Conservation (phyloP, 169 alveolate genomes). For the Perkinsus marinus region DNA sequence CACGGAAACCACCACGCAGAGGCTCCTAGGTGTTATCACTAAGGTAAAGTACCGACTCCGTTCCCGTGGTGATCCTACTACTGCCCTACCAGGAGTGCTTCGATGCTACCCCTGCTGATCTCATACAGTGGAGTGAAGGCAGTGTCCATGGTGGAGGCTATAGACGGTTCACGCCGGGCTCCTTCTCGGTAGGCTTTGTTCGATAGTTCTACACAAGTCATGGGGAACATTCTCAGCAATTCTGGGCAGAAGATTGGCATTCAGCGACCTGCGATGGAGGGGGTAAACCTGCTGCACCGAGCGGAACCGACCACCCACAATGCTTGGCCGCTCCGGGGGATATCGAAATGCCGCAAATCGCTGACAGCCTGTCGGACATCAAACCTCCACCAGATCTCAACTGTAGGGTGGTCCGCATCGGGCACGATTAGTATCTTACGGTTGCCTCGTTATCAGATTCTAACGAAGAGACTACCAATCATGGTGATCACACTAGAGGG, state of each 20-base stretch:
- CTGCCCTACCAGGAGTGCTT: background rate
- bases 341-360: background rate
- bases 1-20: slow-evolving; percentile 20
- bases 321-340: background rate
- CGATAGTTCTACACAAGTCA: too few relatives aligned
- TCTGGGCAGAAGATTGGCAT: background rate
- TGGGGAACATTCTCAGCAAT: background rate
- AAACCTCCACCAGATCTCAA: background rate
- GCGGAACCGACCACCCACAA: background rate
- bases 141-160: background rate
- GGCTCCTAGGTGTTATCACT: background rate
- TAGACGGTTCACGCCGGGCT: background rate
- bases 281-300: background rate
- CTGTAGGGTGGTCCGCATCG: background rate
- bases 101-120: background rate
- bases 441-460: background rate
- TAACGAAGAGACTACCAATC: background rate
- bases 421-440: background rate
- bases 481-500: background rate
- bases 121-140: background rate
- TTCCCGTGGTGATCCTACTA: background rate
- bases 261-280: background rate
- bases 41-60: background rate
- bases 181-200: background rate
- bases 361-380: background rate